These are phyloP conservation scores for Spiromyces aspiralis DNA, from an alignment of 371 early-diverging fungal species.

Conservation along the genomic window DNA sequence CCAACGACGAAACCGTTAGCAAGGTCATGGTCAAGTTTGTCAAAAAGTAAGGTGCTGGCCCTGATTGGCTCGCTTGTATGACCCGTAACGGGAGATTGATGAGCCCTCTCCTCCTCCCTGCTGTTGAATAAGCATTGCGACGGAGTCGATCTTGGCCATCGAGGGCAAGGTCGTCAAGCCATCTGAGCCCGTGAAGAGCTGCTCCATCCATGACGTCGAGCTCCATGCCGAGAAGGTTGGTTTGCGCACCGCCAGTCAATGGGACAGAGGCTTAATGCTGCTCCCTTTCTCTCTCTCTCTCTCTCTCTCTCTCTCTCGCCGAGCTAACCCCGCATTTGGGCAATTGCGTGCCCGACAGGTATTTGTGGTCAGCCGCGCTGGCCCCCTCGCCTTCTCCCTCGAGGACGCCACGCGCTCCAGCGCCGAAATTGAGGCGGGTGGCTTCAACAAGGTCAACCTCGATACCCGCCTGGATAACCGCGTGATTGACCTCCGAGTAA, in stretches of 20 bases:
- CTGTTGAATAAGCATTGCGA: slow-evolving; percentile 65
- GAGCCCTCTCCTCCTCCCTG: too few relatives aligned
- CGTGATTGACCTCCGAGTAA: slow-evolving; percentile 93
- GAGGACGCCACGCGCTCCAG: slow-evolving; percentile 92
- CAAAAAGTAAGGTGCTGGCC: slow-evolving; percentile 33
- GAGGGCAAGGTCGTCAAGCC: slow-evolving; percentile 65
- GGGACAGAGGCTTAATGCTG: too few relatives aligned
- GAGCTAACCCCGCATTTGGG: too few relatives aligned
- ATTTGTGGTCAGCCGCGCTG: slow-evolving; percentile 54
- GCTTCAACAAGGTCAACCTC: slow-evolving; percentile 62
- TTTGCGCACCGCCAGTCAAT: not conserved
- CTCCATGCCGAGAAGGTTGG: slow-evolving; percentile 45
- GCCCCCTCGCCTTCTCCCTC: slow-evolving; percentile 85
- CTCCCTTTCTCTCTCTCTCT: too few relatives aligned
- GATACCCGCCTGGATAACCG: slow-evolving; percentile 96
- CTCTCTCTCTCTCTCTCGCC: too few relatives aligned
- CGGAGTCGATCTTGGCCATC: slow-evolving; percentile 80
- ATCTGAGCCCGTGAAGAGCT: slow-evolving; percentile 71
- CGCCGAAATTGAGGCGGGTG: slow-evolving; percentile 57
- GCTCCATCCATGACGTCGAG: slow-evolving; percentile 83
- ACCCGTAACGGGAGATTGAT: too few relatives aligned
- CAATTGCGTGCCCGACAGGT: too few relatives aligned
- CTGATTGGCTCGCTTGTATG: too few relatives aligned
- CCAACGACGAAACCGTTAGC: slow-evolving; percentile 55
- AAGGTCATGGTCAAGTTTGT: slow-evolving; percentile 94